Conservation (phyloP, 164 flowering plant genomes). For the Piper betle region DNA sequence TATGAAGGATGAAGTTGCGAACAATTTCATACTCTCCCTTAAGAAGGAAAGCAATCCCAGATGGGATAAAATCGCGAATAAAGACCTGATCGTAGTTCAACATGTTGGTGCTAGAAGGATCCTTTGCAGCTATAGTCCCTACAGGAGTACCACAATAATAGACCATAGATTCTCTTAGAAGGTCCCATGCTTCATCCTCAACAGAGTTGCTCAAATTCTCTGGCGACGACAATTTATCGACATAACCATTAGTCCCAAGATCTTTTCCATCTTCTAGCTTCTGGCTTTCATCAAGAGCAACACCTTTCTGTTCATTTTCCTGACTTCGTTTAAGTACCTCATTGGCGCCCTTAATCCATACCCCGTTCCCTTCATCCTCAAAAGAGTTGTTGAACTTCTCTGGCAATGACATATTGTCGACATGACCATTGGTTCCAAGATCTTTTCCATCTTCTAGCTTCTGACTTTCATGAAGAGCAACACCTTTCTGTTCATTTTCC, state of each 20-base stretch:
- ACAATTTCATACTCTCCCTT: conserved; percentile 82
- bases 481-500: too few species aligned
- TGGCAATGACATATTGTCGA: too few species aligned
- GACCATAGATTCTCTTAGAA: conserved; percentile 44
- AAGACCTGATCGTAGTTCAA: conserved; percentile 77
- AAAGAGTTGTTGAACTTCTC: too few species aligned
- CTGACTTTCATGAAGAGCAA: conserved; percentile 15
- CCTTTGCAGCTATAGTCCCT: conserved; percentile 78
- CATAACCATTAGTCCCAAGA: conserved; percentile 11
- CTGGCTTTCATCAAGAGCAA: conserved; percentile 15
- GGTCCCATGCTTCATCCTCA: conserved; percentile 78
- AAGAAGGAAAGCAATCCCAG: conserved; percentile 73
- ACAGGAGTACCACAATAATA: conserved; percentile 57
- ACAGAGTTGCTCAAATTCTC: conserved; percentile 7
- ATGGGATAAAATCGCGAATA: conserved; percentile 71
- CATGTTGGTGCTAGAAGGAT: conserved; percentile 27
- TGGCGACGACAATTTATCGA: conserved; percentile 3
- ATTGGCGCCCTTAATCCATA: conserved; percentile 11
- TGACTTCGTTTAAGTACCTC: conserved; percentile 2
- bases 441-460: conserved; percentile 15
- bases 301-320: too few species aligned
- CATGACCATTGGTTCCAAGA: background rate
- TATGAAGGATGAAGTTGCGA: conserved; percentile 64
- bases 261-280: conserved; percentile 16
- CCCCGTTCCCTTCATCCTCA: background rate